Percentiles rank a stretch among this genome's conserved stretches.
Conservation (phyloP, 1,284 basidiomycete genomes). For the Rhodotorula sp. region DNA sequence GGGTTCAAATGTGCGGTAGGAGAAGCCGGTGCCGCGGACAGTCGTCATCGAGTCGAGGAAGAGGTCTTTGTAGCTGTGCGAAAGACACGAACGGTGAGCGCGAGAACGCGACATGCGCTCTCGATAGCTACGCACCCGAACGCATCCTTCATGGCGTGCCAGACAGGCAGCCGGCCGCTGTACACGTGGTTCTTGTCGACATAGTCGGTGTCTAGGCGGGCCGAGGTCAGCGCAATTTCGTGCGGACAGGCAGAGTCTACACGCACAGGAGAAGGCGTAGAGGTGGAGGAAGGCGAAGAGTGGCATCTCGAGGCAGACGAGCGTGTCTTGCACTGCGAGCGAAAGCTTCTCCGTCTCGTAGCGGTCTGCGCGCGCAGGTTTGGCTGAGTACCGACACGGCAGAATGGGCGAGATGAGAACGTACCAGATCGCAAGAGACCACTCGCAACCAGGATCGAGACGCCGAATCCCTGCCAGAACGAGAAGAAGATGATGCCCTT, state of each 20-base stretch:
- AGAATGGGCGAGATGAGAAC: conserved; percentile 57
- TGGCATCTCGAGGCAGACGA: conserved; percentile 97
- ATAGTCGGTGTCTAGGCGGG: conserved; percentile 66
- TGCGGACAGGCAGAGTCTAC: not conserved
- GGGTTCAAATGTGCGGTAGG: conserved; percentile 93
- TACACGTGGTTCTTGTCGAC: conserved; percentile 63
- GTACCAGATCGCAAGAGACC: conserved; percentile 63
- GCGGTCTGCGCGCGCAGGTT: conserved; percentile 58
- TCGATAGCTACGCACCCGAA: conserved; percentile 20
- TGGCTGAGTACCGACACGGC: not conserved
- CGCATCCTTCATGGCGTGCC: conserved; percentile 76
- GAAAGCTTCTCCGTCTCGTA: conserved; percentile 94
- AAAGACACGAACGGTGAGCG: no score
- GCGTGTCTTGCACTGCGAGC: conserved; percentile 80
- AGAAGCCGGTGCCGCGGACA: conserved; percentile 82
- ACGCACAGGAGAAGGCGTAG: conserved; percentile 35
- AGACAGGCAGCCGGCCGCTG: conserved; percentile 82
- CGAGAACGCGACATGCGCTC: not conserved
- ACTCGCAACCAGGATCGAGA: conserved; percentile 84
- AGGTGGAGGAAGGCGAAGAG: conserved; percentile 91
- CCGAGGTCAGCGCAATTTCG: conserved; percentile 43
- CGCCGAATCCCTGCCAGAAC: conserved; percentile 90
- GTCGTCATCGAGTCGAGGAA: conserved; percentile 82
- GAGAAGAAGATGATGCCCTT: conserved; percentile 95
- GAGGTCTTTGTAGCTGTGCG: conserved; percentile 62